These are phyloP conservation scores for Chlamydomonas applanata DNA, from an alignment of 139 green algal genomes.

Conservation along the genomic window DNA sequence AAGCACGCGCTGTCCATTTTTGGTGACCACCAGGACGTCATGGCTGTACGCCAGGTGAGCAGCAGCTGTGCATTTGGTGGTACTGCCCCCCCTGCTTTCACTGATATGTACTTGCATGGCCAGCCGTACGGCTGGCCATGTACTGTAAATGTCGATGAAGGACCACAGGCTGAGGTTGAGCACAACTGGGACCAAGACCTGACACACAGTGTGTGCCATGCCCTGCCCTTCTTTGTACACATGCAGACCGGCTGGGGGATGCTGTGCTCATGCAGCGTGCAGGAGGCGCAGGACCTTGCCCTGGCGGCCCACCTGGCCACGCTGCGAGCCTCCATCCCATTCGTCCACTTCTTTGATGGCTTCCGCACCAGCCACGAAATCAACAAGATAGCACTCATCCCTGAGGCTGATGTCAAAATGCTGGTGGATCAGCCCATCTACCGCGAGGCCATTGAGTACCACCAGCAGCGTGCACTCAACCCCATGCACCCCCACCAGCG, in stretches of 20 bases:
- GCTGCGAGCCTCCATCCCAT: conserved; percentile 38
- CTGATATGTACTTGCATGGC: no score
- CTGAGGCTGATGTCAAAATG: background rate
- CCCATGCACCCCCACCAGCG: conserved; percentile 47
- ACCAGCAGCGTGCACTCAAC: conserved; percentile 38
- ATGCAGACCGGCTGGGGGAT: conserved; percentile 50
- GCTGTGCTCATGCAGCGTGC: conserved; percentile 57
- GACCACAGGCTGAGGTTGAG: no score
- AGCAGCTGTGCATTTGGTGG: no score
- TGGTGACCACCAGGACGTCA: conserved; percentile 61
- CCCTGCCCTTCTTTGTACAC: no score
- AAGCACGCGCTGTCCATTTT: conserved; percentile 61
- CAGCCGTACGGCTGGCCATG: no score
- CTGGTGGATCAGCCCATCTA: conserved; percentile 17
- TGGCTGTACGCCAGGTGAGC: conserved; percentile 42
- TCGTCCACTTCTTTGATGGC: conserved; percentile 50
- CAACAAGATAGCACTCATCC: conserved; percentile 31
- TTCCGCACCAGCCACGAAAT: conserved; percentile 53
- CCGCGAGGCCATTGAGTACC: conserved; percentile 16
- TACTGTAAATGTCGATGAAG: no score
- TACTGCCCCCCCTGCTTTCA: no score
- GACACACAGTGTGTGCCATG: no score
- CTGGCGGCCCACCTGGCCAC: conserved; percentile 55
- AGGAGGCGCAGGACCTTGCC: conserved; percentile 61
- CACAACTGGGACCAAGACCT: no score